Conservation (phyloP, 225 moss, liverwort and hornwort genomes). For the Ulota crispa region DNA sequence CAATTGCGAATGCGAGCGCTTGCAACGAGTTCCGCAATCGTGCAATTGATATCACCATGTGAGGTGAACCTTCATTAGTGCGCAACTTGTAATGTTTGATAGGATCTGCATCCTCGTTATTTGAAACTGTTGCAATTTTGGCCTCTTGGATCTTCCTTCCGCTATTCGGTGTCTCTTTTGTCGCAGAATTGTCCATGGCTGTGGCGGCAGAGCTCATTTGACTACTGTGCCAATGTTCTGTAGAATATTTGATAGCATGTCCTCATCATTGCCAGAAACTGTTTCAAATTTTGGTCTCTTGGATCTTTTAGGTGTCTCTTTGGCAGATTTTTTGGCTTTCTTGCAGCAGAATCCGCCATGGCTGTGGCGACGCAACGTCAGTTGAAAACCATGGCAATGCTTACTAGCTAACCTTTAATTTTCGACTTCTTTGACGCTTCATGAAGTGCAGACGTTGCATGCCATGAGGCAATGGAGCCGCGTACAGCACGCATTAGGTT, state of each 20-base stretch:
- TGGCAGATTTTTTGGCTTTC: neutral
- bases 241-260: neutral
- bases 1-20: constrained; percentile 1
- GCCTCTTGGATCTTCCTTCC: neutral
- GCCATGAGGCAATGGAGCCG: constrained; percentile 53
- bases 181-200: neutral
- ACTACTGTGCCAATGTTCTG: neutral
- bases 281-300: neutral
- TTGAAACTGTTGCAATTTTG: neutral
- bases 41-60: neutral
- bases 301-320: neutral
- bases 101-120: neutral
- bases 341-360: neutral
- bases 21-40: neutral
- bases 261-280: neutral
- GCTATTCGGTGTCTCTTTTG: neutral
- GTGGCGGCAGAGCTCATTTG: neutral
- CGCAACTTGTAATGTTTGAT: neutral
- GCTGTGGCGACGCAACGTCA: neutral
- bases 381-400: neutral
- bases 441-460: constrained; percentile 28
- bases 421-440: neutral
- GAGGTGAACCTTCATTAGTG: neutral
- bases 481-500: constrained; percentile 28
- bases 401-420: neutral